Conservation (phyloP, 1,139 yeast species). For the Arxiozyma slooffiae region DNA sequence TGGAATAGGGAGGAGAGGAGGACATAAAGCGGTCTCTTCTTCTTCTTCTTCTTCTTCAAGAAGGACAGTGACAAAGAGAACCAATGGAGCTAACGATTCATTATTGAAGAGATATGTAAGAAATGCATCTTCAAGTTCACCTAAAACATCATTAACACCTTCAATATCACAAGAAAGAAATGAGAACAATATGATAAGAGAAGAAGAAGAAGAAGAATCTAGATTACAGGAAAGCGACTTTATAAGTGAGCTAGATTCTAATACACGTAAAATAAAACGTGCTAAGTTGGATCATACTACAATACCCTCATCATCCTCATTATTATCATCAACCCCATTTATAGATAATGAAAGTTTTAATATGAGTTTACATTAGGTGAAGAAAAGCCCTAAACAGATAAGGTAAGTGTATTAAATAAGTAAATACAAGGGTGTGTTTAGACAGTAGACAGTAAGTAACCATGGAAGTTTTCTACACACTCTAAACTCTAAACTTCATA, state of each 20-base stretch:
- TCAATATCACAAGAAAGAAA: neutral
- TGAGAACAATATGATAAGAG: neutral
- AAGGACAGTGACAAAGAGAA: neutral
- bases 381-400: no score
- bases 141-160: slow-evolving; percentile 18
- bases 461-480: no score
- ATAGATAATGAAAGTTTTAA: slow-evolving; percentile 4
- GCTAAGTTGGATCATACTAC: slow-evolving; percentile 26
- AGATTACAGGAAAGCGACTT: neutral
- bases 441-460: no score
- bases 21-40: neutral
- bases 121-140: no score
- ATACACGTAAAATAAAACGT: slow-evolving; percentile 21
- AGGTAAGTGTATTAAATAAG: no score
- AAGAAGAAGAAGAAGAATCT: neutral
- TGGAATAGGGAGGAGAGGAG: slow-evolving; percentile 8
- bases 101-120: neutral
- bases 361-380: slow-evolving; percentile 1
- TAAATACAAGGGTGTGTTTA: neutral
- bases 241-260: neutral
- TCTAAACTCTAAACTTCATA: no score
- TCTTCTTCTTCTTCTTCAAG: neutral
- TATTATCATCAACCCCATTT: slow-evolving; percentile 5
- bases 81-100: neutral
- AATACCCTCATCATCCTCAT: slow-evolving; percentile 7